Conservation (phyloP, 768 basidiomycete species). For the Neoboletus magnificus region DNA sequence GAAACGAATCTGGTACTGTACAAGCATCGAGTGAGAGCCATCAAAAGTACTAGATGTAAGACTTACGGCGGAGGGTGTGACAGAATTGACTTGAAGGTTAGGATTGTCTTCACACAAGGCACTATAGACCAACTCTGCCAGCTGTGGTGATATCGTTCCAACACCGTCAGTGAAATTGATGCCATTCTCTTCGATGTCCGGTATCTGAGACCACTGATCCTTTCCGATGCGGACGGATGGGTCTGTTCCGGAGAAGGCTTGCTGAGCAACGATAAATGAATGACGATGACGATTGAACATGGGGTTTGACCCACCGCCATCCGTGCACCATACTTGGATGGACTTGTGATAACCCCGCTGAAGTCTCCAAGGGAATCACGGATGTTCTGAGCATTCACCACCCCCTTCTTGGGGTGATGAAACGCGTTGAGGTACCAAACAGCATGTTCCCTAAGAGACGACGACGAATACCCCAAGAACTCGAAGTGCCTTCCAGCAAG, state of each 20-base stretch:
- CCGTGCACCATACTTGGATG: constrained; percentile 82
- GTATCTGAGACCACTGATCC: constrained; percentile 60
- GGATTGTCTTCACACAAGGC: constrained; percentile 46
- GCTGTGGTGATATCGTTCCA: constrained; percentile 65
- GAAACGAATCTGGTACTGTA: constrained; percentile 78
- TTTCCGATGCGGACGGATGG: constrained; percentile 56
- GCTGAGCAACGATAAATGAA: constrained; percentile 30
- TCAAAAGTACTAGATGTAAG: not conserved
- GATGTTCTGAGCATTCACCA: constrained; percentile 56
- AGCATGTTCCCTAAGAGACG: constrained; percentile 72
- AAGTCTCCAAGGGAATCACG: constrained; percentile 69
- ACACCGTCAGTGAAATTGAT: constrained; percentile 73
- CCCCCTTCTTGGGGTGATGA: constrained; percentile 38
- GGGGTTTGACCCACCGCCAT: constrained; percentile 41
- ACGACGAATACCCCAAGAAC: constrained; percentile 80
- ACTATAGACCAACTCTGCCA: constrained; percentile 60
- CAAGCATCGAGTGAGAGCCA: not conserved
- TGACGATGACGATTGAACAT: not conserved
- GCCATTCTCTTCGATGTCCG: constrained; percentile 48
- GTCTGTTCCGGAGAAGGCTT: constrained; percentile 82
- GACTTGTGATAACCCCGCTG: constrained; percentile 48
- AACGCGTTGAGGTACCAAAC: constrained; percentile 83
- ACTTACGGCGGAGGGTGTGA: constrained; percentile 63
- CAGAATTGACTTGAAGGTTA: constrained; percentile 29
- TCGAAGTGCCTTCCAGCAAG: constrained; percentile 72